A percentile compares a stretch with the other conserved stretches of the same genome.
Evolutionary conservation across 306 rosid genomes (phyloP).

Genomic region (Betula pendula): DNA sequence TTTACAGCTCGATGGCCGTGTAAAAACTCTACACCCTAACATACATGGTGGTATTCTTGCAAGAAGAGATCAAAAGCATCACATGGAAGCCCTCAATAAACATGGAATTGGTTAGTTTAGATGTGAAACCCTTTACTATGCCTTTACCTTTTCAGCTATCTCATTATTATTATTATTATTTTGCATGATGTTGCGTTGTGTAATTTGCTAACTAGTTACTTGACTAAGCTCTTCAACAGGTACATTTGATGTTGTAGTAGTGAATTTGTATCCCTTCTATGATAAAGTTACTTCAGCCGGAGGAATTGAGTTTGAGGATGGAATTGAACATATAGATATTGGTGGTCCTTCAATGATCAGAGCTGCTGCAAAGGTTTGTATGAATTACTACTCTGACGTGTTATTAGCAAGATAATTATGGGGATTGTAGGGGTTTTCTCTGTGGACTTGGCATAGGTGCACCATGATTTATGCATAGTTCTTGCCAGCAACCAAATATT

Average conservation of each 20-base stretch:
- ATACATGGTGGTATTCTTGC: constrained; percentile 97
- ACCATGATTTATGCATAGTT: neutral
- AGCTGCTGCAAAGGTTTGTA: constrained; percentile 90
- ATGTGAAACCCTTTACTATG: neutral
- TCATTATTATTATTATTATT: neutral
- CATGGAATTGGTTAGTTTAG: constrained; percentile 80
- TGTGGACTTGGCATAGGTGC: neutral
- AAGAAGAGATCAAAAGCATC: constrained; percentile 86
- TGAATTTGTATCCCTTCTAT: constrained; percentile 88
- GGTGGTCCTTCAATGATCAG: constrained; percentile 98
- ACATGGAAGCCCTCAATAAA: constrained; percentile 70
- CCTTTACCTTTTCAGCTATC: neutral
- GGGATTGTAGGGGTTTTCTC: neutral
- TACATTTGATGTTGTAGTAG: constrained; percentile 91
- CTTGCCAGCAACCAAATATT: neutral
- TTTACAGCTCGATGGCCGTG: constrained; percentile 90
- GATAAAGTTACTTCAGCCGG: constrained; percentile 75
- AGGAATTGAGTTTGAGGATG: constrained; percentile 79
- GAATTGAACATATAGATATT: constrained; percentile 93
- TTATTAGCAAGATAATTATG: constrained; percentile 13
- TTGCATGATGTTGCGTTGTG: constrained; percentile 1
- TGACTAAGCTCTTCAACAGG: constrained; percentile 44
- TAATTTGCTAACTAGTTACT: neutral
- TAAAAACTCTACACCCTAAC: constrained; percentile 89
- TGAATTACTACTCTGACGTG: constrained; percentile 1